Conservation (phyloP, 345 rosid species). For the Melaleuca quinquenervia region DNA sequence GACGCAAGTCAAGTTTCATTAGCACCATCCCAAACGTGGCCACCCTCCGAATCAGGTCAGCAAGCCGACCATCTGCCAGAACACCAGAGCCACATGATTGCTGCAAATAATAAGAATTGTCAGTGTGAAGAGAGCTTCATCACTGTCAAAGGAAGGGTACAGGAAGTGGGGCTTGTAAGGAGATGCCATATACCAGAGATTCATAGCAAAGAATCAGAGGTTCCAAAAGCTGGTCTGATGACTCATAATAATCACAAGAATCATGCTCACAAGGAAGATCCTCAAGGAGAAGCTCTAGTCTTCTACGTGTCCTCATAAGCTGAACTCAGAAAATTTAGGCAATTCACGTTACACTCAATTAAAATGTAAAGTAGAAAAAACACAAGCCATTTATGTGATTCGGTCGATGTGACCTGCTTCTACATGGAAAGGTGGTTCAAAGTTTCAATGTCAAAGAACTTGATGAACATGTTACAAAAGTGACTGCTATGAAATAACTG, state of each 20-base stretch:
- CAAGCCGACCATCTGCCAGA: constrained; percentile 87
- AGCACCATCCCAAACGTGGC: constrained; percentile 84
- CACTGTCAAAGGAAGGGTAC: neutral
- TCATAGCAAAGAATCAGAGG: constrained; percentile 84
- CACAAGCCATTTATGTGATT: neutral
- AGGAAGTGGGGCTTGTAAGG: neutral
- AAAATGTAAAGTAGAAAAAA: neutral
- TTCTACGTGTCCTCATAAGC: constrained; percentile 74
- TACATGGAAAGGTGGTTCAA: neutral
- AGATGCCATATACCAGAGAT: constrained; percentile 44
- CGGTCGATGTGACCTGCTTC: neutral
- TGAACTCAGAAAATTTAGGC: constrained; percentile 13
- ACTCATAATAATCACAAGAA: constrained; percentile 68
- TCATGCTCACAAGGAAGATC: constrained; percentile 91
- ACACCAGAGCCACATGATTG: constrained; percentile 82
- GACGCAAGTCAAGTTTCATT: constrained; percentile 95
- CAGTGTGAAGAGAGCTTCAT: neutral
- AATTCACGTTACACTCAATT: neutral
- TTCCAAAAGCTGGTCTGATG: constrained; percentile 68
- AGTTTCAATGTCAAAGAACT: neutral
- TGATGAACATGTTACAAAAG: neutral
- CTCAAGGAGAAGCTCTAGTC: constrained; percentile 84
- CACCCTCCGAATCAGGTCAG: constrained; percentile 89
- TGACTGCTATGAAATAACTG: neutral
- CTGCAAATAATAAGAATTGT: constrained; percentile 21